Percentiles rank a stretch among this genome's conserved stretches.
Conservation (phyloP, 768 basidiomycete species). For the Lactarius psammicola region DNA sequence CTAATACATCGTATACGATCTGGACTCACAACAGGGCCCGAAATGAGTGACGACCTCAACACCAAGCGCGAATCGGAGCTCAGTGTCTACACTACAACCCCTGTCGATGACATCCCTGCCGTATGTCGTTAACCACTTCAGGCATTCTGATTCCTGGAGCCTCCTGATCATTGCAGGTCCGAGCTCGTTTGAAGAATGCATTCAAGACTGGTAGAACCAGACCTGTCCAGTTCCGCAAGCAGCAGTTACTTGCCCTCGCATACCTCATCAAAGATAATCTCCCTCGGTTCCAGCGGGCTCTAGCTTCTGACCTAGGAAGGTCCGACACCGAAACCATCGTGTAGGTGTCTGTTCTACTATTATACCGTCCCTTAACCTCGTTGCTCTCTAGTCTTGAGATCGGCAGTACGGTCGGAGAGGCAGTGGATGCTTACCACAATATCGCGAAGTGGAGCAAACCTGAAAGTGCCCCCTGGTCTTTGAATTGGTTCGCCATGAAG, state of each 20-base stretch:
- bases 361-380: not conserved
- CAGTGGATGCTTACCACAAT: conserved; percentile 52
- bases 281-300: conserved; percentile 55
- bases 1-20: not conserved
- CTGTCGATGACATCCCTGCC: conserved; percentile 32
- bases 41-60: not conserved
- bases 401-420: conserved; percentile 49
- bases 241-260: conserved; percentile 71
- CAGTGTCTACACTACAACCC: conserved; percentile 21
- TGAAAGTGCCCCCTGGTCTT: conserved; percentile 51
- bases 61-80: not conserved
- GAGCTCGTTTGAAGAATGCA: conserved; percentile 50
- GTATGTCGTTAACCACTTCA: conserved; percentile 15
- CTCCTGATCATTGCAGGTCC: conserved; percentile 44
- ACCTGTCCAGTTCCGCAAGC: conserved; percentile 66
- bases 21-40: not conserved
- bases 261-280: conserved; percentile 75
- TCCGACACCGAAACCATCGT: conserved; percentile 58
- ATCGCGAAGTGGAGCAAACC: conserved; percentile 77
- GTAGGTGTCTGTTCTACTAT: conserved; percentile 32
- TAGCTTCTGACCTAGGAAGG: conserved; percentile 62
- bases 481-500: conserved; percentile 57
- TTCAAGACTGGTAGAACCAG: conserved; percentile 66
- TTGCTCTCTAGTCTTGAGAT: conserved; percentile 57
- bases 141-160: not conserved